These are phyloP conservation scores for Oropetium thomaeum DNA, from an alignment of 176 grass and related monocot species.

Conservation along the genomic window DNA sequence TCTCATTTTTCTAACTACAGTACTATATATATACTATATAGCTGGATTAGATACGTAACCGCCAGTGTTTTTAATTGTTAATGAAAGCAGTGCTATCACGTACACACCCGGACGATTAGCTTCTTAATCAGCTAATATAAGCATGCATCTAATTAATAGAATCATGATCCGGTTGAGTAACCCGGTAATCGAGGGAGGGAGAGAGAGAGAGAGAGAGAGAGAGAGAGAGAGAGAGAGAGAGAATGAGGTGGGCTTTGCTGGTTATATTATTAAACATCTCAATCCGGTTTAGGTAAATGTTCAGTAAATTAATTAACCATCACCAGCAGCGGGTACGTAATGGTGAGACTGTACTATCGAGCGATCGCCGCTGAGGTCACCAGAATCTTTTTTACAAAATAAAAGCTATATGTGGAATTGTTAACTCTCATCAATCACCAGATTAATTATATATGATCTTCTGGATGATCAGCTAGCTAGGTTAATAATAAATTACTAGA, in stretches of 20 bases:
- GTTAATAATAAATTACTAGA: too few relatives aligned
- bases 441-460: slow-evolving; percentile 29
- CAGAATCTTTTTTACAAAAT: not conserved
- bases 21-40: too few relatives aligned
- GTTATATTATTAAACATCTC: not conserved
- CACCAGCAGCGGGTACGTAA: too few relatives aligned
- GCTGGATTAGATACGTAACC: too few relatives aligned
- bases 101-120: too few relatives aligned
- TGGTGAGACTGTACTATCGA: slow-evolving; percentile 5
- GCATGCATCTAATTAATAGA: too few relatives aligned
- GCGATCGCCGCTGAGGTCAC: not conserved
- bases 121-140: not conserved
- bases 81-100: not conserved
- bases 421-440: not conserved
- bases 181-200: not conserved
- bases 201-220: too few relatives aligned
- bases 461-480: not conserved
- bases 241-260: not conserved
- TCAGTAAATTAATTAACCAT: slow-evolving; percentile 16
- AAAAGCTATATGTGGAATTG: too few relatives aligned
- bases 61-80: not conserved
- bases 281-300: slow-evolving; percentile 30
- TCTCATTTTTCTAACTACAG: too few relatives aligned
- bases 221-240: not conserved
- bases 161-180: not conserved